Evolutionary conservation across 495 filamentous ascomycete genomes (phyloP).

Genomic region (Opeltia flavorubescens): DNA sequence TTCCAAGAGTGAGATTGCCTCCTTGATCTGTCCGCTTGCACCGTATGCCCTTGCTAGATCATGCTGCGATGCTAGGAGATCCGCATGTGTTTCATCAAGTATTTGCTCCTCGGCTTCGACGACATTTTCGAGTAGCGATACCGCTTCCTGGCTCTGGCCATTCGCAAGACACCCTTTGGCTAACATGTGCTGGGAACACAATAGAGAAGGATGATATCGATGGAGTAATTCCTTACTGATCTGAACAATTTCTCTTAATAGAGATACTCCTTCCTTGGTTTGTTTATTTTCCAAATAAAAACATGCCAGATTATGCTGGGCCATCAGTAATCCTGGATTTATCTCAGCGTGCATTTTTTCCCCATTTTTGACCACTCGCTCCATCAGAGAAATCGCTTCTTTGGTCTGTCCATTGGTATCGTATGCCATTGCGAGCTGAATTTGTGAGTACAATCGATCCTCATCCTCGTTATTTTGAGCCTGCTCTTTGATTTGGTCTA

Average conservation of each 20-base stretch:
- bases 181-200: neutral
- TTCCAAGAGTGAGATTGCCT: neutral
- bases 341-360: too few species aligned
- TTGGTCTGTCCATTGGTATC: too few species aligned
- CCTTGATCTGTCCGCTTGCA: slow-evolving; percentile 14
- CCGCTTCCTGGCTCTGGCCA: slow-evolving; percentile 4
- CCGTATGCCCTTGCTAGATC: slow-evolving; percentile 20
- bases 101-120: neutral
- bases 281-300: too few species aligned
- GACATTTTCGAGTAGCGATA: neutral
- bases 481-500: neutral
- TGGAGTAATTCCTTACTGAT: neutral
- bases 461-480: too few species aligned
- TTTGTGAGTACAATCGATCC: too few species aligned
- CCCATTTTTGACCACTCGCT: too few species aligned
- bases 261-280: neutral
- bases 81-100: neutral
- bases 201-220: neutral
- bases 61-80: slow-evolving; percentile 12
- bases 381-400: too few species aligned
- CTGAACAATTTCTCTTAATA: neutral
- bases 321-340: too few species aligned
- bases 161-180: neutral
- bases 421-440: too few species aligned
- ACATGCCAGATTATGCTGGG: too few species aligned